phyloP scores from a whole-genome alignment of 202 grass and related monocot species.

The Carex arenaria region DNA sequence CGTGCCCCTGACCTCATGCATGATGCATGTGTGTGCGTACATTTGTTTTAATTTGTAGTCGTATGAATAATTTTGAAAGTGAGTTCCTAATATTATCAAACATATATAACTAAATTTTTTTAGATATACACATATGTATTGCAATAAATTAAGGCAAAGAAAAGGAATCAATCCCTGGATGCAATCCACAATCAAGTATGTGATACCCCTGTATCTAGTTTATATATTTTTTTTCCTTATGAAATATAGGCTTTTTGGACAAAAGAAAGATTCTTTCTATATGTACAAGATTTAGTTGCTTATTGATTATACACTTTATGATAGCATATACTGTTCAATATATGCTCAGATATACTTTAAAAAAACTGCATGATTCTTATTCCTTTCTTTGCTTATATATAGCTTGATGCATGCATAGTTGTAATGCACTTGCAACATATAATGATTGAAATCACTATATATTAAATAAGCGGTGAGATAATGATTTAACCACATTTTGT shows the following conservation, averaged over 20 bases:
- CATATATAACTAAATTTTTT: not conserved
- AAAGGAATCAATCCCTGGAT: not conserved
- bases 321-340: not conserved
- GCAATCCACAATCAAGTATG: not conserved
- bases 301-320: slow-evolving; percentile 22
- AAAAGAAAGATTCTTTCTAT: not conserved
- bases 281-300: not conserved
- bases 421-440: slow-evolving; percentile 12
- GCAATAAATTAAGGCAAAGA: not conserved
- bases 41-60: not conserved
- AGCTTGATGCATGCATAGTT: not conserved
- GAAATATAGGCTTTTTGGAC: not conserved
- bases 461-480: too few relatives aligned
- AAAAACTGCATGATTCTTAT: slow-evolving; percentile 22
- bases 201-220: not conserved
- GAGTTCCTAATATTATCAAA: not conserved
- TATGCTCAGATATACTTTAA: not conserved
- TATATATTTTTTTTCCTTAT: not conserved
- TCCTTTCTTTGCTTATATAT: slow-evolving; percentile 6
- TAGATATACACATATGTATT: not conserved
- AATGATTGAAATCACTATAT: not conserved
- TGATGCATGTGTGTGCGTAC: not conserved
- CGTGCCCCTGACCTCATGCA: not conserved
- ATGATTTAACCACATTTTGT: too few relatives aligned
- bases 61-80: not conserved